Percentiles rank a stretch among this genome's conserved stretches.
These are phyloP conservation scores for Arabis alpina DNA, from an alignment of 345 rosid species.

Conservation along the genomic window DNA sequence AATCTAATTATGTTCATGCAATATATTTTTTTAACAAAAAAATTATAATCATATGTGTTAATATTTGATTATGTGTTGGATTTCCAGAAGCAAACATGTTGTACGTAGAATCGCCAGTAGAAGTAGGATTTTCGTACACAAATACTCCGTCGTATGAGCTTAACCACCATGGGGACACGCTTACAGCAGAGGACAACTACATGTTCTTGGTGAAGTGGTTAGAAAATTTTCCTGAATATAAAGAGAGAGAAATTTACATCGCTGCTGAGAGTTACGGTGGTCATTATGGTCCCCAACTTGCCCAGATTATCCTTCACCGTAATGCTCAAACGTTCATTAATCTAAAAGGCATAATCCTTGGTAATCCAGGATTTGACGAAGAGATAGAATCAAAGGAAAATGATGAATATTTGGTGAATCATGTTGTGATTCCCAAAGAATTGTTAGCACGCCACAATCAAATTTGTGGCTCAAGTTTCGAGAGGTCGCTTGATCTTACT, in stretches of 20 bases:
- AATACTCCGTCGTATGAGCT: too few species aligned
- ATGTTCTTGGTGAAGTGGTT: slow-evolving; percentile 35
- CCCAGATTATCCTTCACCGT: too few species aligned
- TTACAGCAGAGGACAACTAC: too few species aligned
- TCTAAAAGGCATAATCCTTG: slow-evolving; percentile 50
- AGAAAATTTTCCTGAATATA: slow-evolving; percentile 65
- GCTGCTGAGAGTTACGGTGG: slow-evolving; percentile 91
- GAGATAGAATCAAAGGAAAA: slow-evolving; percentile 30
- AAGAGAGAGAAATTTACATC: slow-evolving; percentile 52
- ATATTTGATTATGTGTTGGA: not conserved
- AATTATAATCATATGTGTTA: not conserved
- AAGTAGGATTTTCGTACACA: not conserved
- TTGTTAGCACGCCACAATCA: slow-evolving; percentile 34
- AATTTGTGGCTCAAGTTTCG: too few species aligned
- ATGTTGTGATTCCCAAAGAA: slow-evolving; percentile 69
- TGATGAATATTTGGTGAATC: slow-evolving; percentile 54
- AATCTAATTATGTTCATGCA: not conserved
- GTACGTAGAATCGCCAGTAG: slow-evolving; percentile 55
- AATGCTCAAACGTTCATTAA: too few species aligned
- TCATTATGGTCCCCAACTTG: not conserved
- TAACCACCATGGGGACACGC: too few species aligned
- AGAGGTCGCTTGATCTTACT: too few species aligned
- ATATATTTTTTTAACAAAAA: too few species aligned
- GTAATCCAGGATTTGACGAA: slow-evolving; percentile 4
- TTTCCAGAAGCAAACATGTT: slow-evolving; percentile 53